These are phyloP conservation scores for Biscogniauxia marginata DNA, from an alignment of 2,329 filamentous ascomycete genomes.

Conservation along the genomic window DNA sequence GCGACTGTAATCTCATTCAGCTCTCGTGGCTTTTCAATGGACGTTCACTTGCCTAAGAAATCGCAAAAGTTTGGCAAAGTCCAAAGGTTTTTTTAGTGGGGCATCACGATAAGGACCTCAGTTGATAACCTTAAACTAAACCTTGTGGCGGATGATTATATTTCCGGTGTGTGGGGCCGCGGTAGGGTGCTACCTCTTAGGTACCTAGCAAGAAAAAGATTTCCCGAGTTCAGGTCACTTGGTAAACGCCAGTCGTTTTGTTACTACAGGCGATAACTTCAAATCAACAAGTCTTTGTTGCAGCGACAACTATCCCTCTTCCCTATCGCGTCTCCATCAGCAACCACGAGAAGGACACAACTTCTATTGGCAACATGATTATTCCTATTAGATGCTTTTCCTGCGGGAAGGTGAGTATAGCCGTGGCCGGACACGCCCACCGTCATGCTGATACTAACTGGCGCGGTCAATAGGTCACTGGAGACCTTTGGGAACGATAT, in stretches of 20 bases:
- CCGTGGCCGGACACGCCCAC: background rate
- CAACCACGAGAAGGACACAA: slow-evolving; percentile 25
- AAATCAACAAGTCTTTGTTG: background rate
- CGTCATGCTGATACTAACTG: slow-evolving; percentile 11
- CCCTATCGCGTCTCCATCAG: background rate
- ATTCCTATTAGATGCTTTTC: slow-evolving; percentile 99
- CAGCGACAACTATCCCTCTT: background rate
- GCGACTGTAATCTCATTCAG: slow-evolving; percentile 2
- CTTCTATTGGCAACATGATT: slow-evolving; percentile 72
- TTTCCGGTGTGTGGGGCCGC: background rate
- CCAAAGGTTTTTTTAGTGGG: slow-evolving; percentile 24
- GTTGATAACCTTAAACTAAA: background rate
- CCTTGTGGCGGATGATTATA: background rate
- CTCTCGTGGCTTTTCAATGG: slow-evolving; percentile 1
- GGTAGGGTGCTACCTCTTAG: no score
- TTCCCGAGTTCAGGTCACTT: background rate
- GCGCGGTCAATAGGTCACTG: slow-evolving; percentile 68
- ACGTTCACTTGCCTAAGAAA: slow-evolving; percentile 7
- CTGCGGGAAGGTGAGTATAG: slow-evolving; percentile 83
- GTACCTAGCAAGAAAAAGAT: background rate
- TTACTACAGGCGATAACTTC: background rate
- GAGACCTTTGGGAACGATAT: slow-evolving; percentile 96
- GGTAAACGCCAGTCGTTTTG: background rate
- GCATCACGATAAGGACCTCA: slow-evolving; percentile 25
- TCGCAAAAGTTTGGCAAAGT: slow-evolving; percentile 24